Evolutionary conservation across 306 rosid genomes (phyloP).

Genomic region (Vigna reflexopilosa): DNA sequence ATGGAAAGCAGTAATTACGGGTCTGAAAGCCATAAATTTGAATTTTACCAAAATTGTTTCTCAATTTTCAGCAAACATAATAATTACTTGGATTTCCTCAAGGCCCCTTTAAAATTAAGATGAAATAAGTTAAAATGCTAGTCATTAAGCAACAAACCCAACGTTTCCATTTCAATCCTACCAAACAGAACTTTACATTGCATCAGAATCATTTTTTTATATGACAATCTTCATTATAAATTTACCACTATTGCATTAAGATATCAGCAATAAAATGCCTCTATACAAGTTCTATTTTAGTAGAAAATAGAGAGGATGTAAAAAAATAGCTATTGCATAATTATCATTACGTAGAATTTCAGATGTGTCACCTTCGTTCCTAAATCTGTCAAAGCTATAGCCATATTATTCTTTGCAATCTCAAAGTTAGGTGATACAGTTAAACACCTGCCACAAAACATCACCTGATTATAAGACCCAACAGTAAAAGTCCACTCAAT

Average conservation of each 20-base stretch:
- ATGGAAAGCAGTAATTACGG: not conserved
- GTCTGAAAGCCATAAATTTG: slow-evolving; percentile 6
- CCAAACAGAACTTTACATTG: not conserved
- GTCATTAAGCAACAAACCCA: not conserved
- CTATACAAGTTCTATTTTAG: not conserved
- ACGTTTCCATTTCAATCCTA: slow-evolving; percentile 4
- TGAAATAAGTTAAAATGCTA: not conserved
- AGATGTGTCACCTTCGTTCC: slow-evolving; percentile 84
- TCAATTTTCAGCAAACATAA: not conserved
- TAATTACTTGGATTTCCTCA: not conserved
- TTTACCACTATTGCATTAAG: not conserved
- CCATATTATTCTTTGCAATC: slow-evolving; percentile 99
- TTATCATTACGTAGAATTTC: not conserved
- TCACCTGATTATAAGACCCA: slow-evolving; percentile 30
- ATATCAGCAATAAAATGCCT: slow-evolving; percentile 10
- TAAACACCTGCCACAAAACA: slow-evolving; percentile 77
- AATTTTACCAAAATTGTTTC: not conserved
- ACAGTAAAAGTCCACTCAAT: slow-evolving; percentile 27
- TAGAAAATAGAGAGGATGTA: not conserved
- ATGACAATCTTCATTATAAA: not conserved
- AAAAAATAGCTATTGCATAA: not conserved
- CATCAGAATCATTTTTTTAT: not conserved
- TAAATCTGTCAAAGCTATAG: slow-evolving; percentile 98
- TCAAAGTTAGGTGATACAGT: slow-evolving; percentile 98
- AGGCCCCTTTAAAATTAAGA: slow-evolving; percentile 16